Base-by-base conservation (phyloP, 108 stramenopile species). In the Skeletonema marinoi region DNA sequence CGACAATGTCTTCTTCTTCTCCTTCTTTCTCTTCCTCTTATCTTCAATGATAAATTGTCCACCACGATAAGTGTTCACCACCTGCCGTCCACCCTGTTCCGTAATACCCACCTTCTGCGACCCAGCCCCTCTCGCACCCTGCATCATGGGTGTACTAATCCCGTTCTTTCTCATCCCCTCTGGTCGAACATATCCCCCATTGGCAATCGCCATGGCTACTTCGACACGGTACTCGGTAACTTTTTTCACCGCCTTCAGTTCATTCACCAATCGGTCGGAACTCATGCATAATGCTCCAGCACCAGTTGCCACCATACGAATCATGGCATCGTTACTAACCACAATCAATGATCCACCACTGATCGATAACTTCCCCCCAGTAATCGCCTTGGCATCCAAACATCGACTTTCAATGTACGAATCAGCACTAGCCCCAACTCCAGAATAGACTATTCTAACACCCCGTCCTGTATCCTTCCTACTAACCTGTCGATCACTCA, bases 281-380 rank as follows among this genome's bases (percentile, higher is more conserved):
- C 85, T 67, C 90, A 95, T 95, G 64, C 89, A 89, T 48, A 88
- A 54, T 12, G 90, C 94, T 11, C 92, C 95, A 9, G 90, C 89
- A 54, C 72, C 88, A 19, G 85, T 73, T 4, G 79, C 92, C 10
- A 87, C 95, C 65, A 88, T 46, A 51, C 87, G 83, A 63, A 96
- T 93, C 90, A 92, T 89, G 69, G 84, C 71, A 83, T 96, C 92
- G 74, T 93, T 90, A 21, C 88, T 90, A 2, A 86, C 92, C 0
- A 91, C 89, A 74, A 96, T 92, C 21, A 96, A 78, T 1, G 78
- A 83, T 32, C 92, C 89, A 19, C 73, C 51, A 14, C 62, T 32
- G 10, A 74, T 48, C 13, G 89, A 89, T 33, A 78, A 54, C 32
- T 85, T 68, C 16, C 95, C 90, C 12, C 86, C 36, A 1, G 92